Conservation (phyloP, 176 grass and related monocot genomes). For the Dactylis glomerata region DNA sequence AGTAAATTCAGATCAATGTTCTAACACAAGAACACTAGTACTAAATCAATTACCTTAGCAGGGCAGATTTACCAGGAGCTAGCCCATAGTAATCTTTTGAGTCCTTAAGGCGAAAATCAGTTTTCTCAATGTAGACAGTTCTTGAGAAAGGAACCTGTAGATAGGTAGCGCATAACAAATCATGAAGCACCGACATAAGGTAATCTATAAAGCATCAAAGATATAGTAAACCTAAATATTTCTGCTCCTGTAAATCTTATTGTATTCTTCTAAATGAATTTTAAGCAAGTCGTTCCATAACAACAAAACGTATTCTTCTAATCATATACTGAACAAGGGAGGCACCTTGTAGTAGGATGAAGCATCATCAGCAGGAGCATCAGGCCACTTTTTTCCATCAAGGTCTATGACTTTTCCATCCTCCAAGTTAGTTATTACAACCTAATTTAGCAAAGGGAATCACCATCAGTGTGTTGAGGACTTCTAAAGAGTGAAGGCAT, state of each 20-base stretch:
- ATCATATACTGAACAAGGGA: constrained; percentile 10
- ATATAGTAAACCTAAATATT: not conserved
- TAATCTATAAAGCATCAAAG: not conserved
- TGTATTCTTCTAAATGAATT: not conserved
- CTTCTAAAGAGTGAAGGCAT: constrained; percentile 1
- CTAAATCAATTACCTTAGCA: constrained; percentile 66
- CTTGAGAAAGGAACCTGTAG: constrained; percentile 74
- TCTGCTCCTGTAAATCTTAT: not conserved
- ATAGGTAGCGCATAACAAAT: not conserved
- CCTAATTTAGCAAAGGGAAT: constrained; percentile 42
- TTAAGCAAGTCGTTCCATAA: not conserved
- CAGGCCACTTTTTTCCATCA: constrained; percentile 98
- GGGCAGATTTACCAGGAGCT: constrained; percentile 85
- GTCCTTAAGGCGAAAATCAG: constrained; percentile 93
- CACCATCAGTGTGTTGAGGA: not conserved
- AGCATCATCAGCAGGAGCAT: constrained; percentile 78
- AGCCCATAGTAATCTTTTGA: constrained; percentile 96
- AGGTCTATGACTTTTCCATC: constrained; percentile 69
- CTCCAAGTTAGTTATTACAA: constrained; percentile 96
- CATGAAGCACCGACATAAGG: not conserved
- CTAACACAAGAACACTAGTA: not conserved
- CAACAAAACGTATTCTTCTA: not conserved
- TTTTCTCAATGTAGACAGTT: constrained; percentile 71
- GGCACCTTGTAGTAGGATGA: constrained; percentile 88
- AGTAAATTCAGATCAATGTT: not conserved